Conservation (phyloP, 352 stramenopile genomes). For the Globisporangium echinulatum region DNA sequence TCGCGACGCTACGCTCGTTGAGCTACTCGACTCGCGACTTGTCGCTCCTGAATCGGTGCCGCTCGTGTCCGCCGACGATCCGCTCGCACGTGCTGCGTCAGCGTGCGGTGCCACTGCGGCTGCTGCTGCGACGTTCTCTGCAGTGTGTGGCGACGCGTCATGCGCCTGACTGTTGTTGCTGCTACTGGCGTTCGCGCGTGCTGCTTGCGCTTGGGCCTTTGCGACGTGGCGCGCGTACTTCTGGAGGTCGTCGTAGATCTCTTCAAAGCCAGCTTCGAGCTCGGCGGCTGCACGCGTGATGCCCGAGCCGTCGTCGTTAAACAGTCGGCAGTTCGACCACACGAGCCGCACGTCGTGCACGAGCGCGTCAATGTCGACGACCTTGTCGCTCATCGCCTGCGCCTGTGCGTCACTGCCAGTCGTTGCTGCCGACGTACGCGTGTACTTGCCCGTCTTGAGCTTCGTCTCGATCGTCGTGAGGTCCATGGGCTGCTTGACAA, state of each 20-base stretch:
- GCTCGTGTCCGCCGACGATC: too few species aligned
- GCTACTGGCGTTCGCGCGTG: too few species aligned
- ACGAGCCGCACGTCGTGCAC: slow-evolving; percentile 74
- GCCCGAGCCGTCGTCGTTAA: slow-evolving; percentile 79
- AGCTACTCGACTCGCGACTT: too few species aligned
- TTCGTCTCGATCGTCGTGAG: slow-evolving; percentile 68
- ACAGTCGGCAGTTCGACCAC: slow-evolving; percentile 80
- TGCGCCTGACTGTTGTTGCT: too few species aligned
- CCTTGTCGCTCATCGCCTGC: slow-evolving; percentile 18
- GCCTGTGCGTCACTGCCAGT: not conserved
- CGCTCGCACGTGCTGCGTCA: too few species aligned
- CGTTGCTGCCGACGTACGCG: slow-evolving; percentile 16
- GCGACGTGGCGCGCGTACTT: slow-evolving; percentile 14
- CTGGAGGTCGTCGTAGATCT: slow-evolving; percentile 41
- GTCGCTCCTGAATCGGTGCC: too few species aligned
- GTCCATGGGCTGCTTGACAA: slow-evolving; percentile 82
- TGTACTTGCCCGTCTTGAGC: slow-evolving; percentile 51
- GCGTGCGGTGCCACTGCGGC: too few species aligned
- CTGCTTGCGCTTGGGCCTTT: too few species aligned
- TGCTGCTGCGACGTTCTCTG: too few species aligned
- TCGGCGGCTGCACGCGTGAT: slow-evolving; percentile 70
- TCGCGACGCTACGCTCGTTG: too few species aligned
- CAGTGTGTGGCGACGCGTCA: too few species aligned
- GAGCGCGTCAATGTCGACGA: slow-evolving; percentile 45
- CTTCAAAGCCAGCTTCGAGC: slow-evolving; percentile 57